Base-by-base conservation (phyloP, 2,329 filamentous ascomycete species). In the Colletotrichum falcatum region DNA sequence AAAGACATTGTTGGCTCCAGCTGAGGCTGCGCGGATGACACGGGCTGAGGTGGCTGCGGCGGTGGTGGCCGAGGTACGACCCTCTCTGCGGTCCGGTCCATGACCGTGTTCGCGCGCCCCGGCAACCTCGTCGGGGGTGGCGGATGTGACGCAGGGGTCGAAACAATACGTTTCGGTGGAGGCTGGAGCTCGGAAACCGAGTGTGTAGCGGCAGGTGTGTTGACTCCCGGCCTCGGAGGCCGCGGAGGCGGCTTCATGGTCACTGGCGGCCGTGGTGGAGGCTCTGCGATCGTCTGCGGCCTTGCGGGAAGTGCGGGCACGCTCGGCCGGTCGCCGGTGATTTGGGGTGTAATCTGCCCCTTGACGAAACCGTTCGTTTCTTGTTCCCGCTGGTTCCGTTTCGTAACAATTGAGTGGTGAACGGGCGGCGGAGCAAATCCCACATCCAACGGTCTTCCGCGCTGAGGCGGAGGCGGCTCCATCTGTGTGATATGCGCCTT, bases 401-500 rank as follows among this genome's bases (percentile, higher is more conserved):
- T 85, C 30, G 72, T 82, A 37, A 78, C 82, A 28, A 86, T 72
- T 0, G 85, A 80, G 70, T 83, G 86, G 74, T 89, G 88, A 5
- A 85, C 73, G 1, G 87, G 86, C 3, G 87, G 86, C 2, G 87
- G 85, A 4, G 90, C 87, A 65, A 83, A 88, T 73, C 74, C 74
- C 5, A 74, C 59, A 12, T 82, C 78, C 23, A 80, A 51, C 3
- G 79, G 79, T 59, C 76, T 79, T 5, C 79, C 76, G 61, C 79
- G 78, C 49, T 60, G 63, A 26, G 58, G 64, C 20, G 74, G 68
- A 28, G 74, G 67, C 20, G 73, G 59, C 14, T 77, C 75, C n/a
- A 74, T 75, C 14, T 78, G 75, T 55, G 75, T 33, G 42, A 61
- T 42, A 20, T 64, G 66, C 14, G 70, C 62, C 49, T 65, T 71